Percentiles rank a stretch among this genome's conserved stretches.
Conservation (phyloP, 768 basidiomycete genomes). For the Chiua virens region DNA sequence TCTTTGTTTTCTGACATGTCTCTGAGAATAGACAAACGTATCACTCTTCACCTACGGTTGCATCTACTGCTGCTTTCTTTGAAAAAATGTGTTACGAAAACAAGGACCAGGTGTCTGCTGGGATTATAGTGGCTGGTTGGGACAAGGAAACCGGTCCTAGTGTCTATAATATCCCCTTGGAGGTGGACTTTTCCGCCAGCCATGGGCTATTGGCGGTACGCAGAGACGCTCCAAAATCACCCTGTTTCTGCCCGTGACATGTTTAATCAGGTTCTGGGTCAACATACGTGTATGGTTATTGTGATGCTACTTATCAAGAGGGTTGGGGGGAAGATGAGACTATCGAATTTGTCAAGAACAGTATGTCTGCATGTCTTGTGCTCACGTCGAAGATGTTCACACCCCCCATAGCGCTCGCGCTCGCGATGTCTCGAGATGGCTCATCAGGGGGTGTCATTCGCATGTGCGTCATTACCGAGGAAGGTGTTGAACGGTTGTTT, state of each 20-base stretch:
- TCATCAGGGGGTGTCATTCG: conserved; percentile 97
- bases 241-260: neutral
- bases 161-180: conserved; percentile 96
- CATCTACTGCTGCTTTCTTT: conserved; percentile 79
- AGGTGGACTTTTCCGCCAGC: conserved; percentile 94
- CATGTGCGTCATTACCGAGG: conserved; percentile 95
- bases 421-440: conserved; percentile 98
- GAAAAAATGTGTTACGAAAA: conserved; percentile 90
- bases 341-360: conserved; percentile 92
- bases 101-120: conserved; percentile 86
- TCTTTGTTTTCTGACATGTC: conserved; percentile 1
- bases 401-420: conserved; percentile 65
- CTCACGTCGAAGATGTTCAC: conserved; percentile 2
- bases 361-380: conserved; percentile 47
- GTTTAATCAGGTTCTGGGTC: conserved; percentile 77
- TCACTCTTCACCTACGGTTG: conserved; percentile 73
- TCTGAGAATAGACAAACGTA: conserved; percentile 46
- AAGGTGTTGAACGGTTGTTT: conserved; percentile 88
- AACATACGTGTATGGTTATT: conserved; percentile 98
- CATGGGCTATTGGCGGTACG: conserved; percentile 97
- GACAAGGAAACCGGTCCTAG: conserved; percentile 88
- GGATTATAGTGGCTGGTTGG: conserved; percentile 99
- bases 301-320: conserved; percentile 95
- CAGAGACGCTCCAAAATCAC: neutral
- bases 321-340: conserved; percentile 91